Conservation (phyloP, 192 early-diverging fungal species). For the Mortierella hygrophila region DNA sequence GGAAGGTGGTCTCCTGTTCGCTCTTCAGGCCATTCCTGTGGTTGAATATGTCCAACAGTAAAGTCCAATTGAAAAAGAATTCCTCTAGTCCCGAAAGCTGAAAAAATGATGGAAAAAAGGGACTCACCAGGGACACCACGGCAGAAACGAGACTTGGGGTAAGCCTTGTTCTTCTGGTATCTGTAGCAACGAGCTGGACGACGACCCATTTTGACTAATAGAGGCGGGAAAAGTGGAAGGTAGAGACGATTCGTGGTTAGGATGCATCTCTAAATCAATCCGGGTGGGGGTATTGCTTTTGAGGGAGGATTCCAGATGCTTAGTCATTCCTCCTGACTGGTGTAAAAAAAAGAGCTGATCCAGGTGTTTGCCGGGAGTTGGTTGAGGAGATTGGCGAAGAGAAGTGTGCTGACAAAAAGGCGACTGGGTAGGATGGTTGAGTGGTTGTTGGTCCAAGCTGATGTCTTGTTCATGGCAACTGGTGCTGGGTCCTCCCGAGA, state of each 20-base stretch:
- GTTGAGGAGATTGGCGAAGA: no score
- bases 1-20: background rate
- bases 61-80: background rate
- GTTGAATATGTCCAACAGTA: background rate
- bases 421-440: no score
- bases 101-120: background rate
- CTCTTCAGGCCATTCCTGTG: background rate
- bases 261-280: background rate
- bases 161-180: conserved; percentile 99
- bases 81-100: background rate
- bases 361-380: no score
- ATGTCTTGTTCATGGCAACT: background rate
- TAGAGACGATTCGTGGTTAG: background rate
- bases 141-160: conserved; percentile 97
- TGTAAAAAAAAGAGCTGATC: background rate
- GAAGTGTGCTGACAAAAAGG: no score
- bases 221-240: background rate
- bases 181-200: conserved; percentile 99
- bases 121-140: conserved; percentile 94
- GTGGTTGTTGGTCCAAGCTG: background rate
- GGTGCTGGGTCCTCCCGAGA: background rate
- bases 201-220: conserved; percentile 87
- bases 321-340: background rate
- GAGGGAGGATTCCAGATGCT: background rate
- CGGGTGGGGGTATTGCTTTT: background rate